These are phyloP conservation scores for Cystofilobasidium capitatum DNA, from an alignment of 768 basidiomycete genomes.

Conservation along the genomic window DNA sequence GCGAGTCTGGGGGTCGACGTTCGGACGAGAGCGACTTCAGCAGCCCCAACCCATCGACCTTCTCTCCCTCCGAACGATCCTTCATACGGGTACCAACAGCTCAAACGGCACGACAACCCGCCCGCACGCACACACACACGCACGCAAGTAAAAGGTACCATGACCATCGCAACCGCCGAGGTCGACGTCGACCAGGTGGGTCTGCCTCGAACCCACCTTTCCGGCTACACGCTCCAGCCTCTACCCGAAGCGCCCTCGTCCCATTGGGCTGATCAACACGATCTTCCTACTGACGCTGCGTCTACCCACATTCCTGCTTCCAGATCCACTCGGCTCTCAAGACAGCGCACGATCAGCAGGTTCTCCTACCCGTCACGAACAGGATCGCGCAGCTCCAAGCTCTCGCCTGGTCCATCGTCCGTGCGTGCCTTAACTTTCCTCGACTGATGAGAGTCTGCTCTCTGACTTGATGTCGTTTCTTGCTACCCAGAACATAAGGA, in stretches of 20 bases:
- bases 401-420: slow-evolving; percentile 35
- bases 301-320: not conserved
- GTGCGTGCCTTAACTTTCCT: not conserved
- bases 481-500: slow-evolving; percentile 33
- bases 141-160: too few species aligned
- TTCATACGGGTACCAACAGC: too few species aligned
- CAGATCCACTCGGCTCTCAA: slow-evolving; percentile 30
- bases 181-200: not conserved
- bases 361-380: slow-evolving; percentile 30
- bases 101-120: too few species aligned
- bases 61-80: too few species aligned
- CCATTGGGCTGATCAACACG: not conserved
- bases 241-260: not conserved
- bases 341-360: slow-evolving; percentile 27
- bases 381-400: slow-evolving; percentile 38
- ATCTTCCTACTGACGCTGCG: not conserved
- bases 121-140: too few species aligned
- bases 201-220: not conserved
- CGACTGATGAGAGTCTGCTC: not conserved
- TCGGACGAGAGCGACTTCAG: too few species aligned
- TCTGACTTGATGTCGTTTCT: not conserved
- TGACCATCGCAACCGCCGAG: too few species aligned
- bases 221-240: too few species aligned
- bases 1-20: too few species aligned
- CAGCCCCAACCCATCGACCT: too few species aligned